Evolutionary conservation across 1,284 basidiomycete species (phyloP).

Genomic region (Tilletia caries): DNA sequence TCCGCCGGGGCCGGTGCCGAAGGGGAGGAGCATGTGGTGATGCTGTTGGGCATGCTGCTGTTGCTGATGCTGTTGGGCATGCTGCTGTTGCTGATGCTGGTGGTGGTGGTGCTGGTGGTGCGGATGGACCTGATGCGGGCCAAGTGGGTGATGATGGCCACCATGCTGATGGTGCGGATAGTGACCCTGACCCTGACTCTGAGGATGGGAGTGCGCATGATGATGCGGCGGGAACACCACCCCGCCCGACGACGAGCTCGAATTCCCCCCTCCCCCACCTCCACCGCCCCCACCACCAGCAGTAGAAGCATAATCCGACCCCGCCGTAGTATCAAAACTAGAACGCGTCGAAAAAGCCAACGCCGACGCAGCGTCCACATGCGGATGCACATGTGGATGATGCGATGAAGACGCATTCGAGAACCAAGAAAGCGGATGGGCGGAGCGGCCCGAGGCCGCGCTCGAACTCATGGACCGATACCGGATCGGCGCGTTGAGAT

Average conservation of each 20-base stretch:
- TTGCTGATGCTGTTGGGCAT: background rate
- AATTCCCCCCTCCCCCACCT: no score
- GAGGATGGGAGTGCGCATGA: no score
- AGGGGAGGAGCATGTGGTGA: background rate
- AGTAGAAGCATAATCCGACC: background rate
- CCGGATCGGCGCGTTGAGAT: conserved; percentile 21
- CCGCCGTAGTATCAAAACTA: background rate
- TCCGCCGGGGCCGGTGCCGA: background rate
- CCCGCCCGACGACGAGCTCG: background rate
- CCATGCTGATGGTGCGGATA: background rate
- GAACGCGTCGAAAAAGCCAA: conserved; percentile 10
- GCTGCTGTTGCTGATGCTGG: background rate
- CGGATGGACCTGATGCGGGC: no score
- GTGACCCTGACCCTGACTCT: no score
- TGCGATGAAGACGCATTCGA: conserved; percentile 14
- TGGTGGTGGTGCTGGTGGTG: no score
- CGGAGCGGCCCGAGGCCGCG: conserved; percentile 32
- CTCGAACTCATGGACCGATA: conserved; percentile 36
- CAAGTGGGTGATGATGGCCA: no score
- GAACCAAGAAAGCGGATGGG: conserved; percentile 20
- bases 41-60: conserved; percentile 11
- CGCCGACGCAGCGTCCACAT: background rate
- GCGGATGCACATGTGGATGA: background rate
- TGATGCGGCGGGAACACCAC: no score
- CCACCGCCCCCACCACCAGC: conserved; percentile 24